phyloP scores from a whole-genome alignment of 306 rosid genomes.

The Bauhinia variegata region DNA sequence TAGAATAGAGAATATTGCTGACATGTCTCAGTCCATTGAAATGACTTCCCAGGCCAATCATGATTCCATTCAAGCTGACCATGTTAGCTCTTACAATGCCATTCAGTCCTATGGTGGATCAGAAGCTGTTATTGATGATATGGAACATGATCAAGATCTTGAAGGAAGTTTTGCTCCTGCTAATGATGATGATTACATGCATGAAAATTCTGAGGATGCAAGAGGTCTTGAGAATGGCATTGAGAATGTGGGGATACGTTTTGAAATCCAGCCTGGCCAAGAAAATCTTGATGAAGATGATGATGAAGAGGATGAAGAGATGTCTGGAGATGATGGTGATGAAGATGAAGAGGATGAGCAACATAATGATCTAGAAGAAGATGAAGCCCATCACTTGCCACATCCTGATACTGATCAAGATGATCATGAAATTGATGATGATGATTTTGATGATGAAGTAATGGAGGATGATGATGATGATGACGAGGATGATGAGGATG shows the following conservation, averaged over 20 bases:
- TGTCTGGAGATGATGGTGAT: slow-evolving; percentile 97
- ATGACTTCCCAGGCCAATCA: slow-evolving; percentile 64
- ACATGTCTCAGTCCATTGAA: slow-evolving; percentile 66
- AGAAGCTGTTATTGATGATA: slow-evolving; percentile 89
- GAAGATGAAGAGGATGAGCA: slow-evolving; percentile 89
- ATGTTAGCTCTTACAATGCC: slow-evolving; percentile 60
- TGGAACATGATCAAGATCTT: slow-evolving; percentile 96
- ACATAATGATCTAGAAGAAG: slow-evolving; percentile 86
- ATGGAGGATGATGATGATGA: slow-evolving; percentile 96
- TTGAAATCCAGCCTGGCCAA: slow-evolving; percentile 80
- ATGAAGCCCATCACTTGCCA: slow-evolving; percentile 84
- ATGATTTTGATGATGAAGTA: slow-evolving; percentile 90
- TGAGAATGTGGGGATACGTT: slow-evolving; percentile 65
- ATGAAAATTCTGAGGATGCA: slow-evolving; percentile 72
- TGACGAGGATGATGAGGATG: slow-evolving; percentile 93
- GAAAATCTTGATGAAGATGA: slow-evolving; percentile 82
- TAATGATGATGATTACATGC: slow-evolving; percentile 84
- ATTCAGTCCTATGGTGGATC: slow-evolving; percentile 81
- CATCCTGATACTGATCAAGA: slow-evolving; percentile 94
- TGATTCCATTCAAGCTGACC: slow-evolving; percentile 61
- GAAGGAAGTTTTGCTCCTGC: slow-evolving; percentile 72
- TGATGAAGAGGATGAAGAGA: slow-evolving; percentile 91
- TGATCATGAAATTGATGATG: slow-evolving; percentile 93
- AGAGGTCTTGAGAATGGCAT: slow-evolving; percentile 69
- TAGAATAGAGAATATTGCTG: slow-evolving; percentile 53